Conservation (phyloP, 2,329 filamentous ascomycete genomes). For the Karstenula rhodostoma region DNA sequence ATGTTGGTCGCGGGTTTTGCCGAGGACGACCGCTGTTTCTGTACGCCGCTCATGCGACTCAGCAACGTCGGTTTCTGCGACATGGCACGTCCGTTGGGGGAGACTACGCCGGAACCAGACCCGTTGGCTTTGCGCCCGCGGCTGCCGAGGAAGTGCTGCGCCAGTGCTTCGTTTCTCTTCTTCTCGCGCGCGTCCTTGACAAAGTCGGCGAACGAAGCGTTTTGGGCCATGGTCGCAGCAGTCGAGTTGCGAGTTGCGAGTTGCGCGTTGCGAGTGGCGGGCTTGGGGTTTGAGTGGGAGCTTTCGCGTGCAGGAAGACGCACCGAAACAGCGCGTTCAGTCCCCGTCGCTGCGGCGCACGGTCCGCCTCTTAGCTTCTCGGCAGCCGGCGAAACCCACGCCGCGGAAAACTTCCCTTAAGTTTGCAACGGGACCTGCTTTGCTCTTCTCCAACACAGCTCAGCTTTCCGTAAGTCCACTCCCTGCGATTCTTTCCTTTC, state of each 20-base stretch:
- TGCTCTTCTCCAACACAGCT: conserved; percentile 33
- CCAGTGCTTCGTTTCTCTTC: conserved; percentile 76
- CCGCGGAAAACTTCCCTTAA: conserved; percentile 31
- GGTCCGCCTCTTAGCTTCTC: neutral
- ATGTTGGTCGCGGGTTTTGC: conserved; percentile 63
- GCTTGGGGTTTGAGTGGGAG: conserved; percentile 3
- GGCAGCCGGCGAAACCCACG: conserved; percentile 29
- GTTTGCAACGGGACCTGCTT: conserved; percentile 20
- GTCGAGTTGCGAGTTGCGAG: neutral
- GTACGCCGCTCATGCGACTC: conserved; percentile 76
- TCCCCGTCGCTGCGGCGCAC: neutral
- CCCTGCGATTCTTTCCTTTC: conserved; percentile 14
- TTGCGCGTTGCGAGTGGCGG: neutral
- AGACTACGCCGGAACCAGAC: conserved; percentile 57
- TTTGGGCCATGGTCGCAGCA: conserved; percentile 30
- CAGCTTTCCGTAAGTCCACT: conserved; percentile 41
- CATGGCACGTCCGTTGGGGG: conserved; percentile 54
- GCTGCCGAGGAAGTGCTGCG: conserved; percentile 74
- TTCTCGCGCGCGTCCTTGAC: conserved; percentile 64
- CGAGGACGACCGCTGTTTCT: conserved; percentile 65
- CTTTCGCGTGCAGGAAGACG: conserved; percentile 13
- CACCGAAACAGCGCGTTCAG: conserved; percentile 6
- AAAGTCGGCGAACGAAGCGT: conserved; percentile 39
- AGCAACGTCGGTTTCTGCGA: conserved; percentile 65
- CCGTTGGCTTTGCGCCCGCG: conserved; percentile 62